These are phyloP conservation scores for Puccinellia tenuiflora DNA, from an alignment of 176 grass and related monocot species.

Conservation along the genomic window DNA sequence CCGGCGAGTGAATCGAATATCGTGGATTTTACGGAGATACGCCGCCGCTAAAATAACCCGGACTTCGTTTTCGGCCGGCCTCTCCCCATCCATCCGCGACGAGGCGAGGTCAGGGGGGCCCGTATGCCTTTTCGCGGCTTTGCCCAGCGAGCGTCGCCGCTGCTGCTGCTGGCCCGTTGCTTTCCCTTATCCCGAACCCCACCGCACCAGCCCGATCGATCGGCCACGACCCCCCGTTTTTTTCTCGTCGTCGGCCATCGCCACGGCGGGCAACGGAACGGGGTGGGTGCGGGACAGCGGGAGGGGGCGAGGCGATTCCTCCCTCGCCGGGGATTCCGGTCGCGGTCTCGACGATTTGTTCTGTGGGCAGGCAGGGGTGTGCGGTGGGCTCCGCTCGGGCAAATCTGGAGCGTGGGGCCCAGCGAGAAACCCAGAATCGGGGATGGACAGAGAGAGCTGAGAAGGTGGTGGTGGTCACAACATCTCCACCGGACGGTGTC, in stretches of 20 bases:
- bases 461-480: neutral
- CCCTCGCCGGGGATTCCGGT: neutral
- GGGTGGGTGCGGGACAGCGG: neutral
- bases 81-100: too few relatives aligned
- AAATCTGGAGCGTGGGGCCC: too few relatives aligned
- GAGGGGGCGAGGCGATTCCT: neutral
- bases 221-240: too few relatives aligned
- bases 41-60: constrained; percentile 50
- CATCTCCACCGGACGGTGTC: too few relatives aligned
- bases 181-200: constrained; percentile 40
- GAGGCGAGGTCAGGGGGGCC: neutral
- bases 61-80: too few relatives aligned
- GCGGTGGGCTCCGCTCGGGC: neutral
- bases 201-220: neutral
- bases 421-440: neutral
- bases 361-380: neutral
- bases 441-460: neutral
- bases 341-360: constrained; percentile 1
- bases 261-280: too few relatives aligned
- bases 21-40: constrained; percentile 76
- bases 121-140: neutral
- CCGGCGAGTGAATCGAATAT: constrained; percentile 55
- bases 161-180: constrained; percentile 5
- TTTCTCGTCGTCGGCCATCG: too few relatives aligned
- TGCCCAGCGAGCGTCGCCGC: neutral